Conservation (phyloP, 1,284 basidiomycete species). For the Macrocystidia cucumis region DNA sequence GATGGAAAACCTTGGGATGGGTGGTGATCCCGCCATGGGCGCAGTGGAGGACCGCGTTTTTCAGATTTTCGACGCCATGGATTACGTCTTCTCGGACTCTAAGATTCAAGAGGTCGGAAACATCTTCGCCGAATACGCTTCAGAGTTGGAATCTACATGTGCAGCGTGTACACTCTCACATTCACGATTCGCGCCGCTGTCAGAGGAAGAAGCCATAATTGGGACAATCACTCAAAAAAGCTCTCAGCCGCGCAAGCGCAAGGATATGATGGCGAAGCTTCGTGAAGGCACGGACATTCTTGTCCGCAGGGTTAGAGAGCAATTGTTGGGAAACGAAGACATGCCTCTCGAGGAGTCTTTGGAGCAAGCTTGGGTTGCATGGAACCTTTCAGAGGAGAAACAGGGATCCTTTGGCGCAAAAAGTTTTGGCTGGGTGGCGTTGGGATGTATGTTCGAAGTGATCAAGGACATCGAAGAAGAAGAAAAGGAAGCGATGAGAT, state of each 20-base stretch:
- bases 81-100: conserved; percentile 11
- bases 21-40: conserved; percentile 13
- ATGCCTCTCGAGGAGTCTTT: conserved; percentile 28
- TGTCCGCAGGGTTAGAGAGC: conserved; percentile 38
- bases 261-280: conserved; percentile 42
- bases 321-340: conserved; percentile 38
- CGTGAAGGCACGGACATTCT: conserved; percentile 45
- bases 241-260: conserved; percentile 45
- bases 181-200: conserved; percentile 31
- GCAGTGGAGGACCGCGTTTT: conserved; percentile 20
- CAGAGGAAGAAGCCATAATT: conserved; percentile 54
- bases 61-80: conserved; percentile 19
- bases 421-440: conserved; percentile 54
- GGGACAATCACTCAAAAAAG: conserved; percentile 57
- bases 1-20: conserved; percentile 10
- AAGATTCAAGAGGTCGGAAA: conserved; percentile 17
- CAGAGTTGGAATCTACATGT: conserved; percentile 42
- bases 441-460: conserved; percentile 44
- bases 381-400: conserved; percentile 31
- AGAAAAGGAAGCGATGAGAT: not conserved
- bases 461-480: conserved; percentile 28
- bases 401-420: conserved; percentile 43
- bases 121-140: conserved; percentile 37
- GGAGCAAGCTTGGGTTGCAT: conserved; percentile 43
- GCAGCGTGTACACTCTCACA: conserved; percentile 37